Evolutionary conservation across 208 protist genomes (phyloP), one percentile per base, ranked within the genome.

Genomic region (Kentomonas sorsogonicus): DNA sequence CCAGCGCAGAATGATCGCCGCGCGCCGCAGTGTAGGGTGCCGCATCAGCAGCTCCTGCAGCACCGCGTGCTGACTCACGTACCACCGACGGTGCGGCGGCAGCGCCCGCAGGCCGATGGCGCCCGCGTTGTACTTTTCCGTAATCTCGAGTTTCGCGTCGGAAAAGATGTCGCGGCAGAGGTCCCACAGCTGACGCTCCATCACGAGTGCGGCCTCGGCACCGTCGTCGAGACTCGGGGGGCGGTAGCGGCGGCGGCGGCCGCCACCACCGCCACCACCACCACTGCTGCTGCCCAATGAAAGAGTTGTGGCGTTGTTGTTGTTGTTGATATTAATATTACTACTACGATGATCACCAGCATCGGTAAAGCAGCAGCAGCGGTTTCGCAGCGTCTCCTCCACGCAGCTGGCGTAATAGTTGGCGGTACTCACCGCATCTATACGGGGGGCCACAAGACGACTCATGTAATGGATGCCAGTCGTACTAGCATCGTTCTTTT

Each of bases 51-150:
- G 61, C 20, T 77, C 65, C 55, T 93, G 86, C 27, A 93, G 64
- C 30, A 83, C 74, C 13, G 79, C 83, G 53, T 79, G 69, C 25
- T 93, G 86, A 26, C 83, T 87, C 43, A 88, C 66, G 50, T 78
- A 93, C 83, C 86, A 93, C 27, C 79, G 79, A 3, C 86, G 77
- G 55, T 86, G 77, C 10, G 80, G 77, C 65, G 79, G 82, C 18
- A 79, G 61, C 0, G 55, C 15, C 20, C 67, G 60, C 48, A 93
- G 66, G 29, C 77, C 82, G 57, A 93, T 86, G 25, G 66, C 73
- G 29, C 82, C 77, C 0, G 86, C 77, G 60, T 82, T 61, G 46
- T 85, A 83, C 43, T 74, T 63, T 20, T 63, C 58, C 0, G 52
- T 22, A 6, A 48, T 48, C 25, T 18, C 52, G 33, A 69, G 69